Evolutionary conservation across 2,329 filamentous ascomycete species (phyloP), one percentile per base, ranked within the genome.

Genomic region (Colletotrichum sp.): DNA sequence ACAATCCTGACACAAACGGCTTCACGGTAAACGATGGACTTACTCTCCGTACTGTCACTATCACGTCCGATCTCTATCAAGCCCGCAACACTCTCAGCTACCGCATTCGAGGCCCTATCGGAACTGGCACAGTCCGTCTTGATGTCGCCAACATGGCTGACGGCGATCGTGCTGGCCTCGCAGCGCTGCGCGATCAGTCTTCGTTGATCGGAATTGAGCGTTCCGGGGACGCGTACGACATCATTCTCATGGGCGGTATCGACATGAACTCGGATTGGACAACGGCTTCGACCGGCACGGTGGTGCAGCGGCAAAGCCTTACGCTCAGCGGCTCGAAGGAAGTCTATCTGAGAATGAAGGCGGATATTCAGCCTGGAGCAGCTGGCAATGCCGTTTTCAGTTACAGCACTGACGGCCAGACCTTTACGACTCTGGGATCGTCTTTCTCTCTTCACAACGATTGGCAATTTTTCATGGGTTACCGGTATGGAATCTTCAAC

Each of bases 1-100:
- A 92, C 79, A 92, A 92, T 79, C 90, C 90, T 0, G 89, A 92
- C 15, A 82, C 79, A 8, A 88, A 86, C 32, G 92, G 82, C 80
- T 80, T 80, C 12, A 83, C 90, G 9, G 80, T 84, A 30, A 85
- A 86, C 4, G 16, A 30, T 1, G 79, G 79, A 1, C 79, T 92
- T 3, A 84, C 83, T 0, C 82, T 92, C 3, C 82, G 81, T 28
- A 88, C 90, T 2, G 88, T 86, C 3, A 88, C 87, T 0, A 84
- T 90, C 3, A 92, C 90, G 0, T 81, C 82, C 52, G 89, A 91
- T 76, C 80, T 91, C 4, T 88, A 85, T 60, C 77, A 78, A 2
- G 87, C 87, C 16, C 82, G 86, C 21, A 89, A 89, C 79, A 89
- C 87, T 6, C 80, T 89, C 79, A 82, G 89, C 76, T 79, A 88